Percentiles rank a stretch among this genome's conserved stretches.
phyloP scores from a whole-genome alignment of 768 basidiomycete species.

The Pleurotus djamor region DNA sequence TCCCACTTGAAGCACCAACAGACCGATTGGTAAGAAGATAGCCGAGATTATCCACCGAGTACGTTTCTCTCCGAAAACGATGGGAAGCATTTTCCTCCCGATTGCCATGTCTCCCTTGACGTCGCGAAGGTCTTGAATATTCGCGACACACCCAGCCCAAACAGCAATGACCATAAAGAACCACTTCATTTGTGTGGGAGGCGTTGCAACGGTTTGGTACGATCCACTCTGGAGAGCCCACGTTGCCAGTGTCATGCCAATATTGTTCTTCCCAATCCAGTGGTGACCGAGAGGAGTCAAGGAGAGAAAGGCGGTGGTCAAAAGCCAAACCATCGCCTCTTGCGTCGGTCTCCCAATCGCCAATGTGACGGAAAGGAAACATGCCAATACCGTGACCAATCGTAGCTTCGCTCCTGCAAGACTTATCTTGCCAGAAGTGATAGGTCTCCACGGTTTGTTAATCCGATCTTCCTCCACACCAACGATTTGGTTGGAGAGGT shows the following conservation, averaged over 20 bases:
- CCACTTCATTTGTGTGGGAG: background rate
- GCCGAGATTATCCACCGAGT: conserved; percentile 9
- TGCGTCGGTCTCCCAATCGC: background rate
- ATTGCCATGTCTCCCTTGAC: conserved; percentile 10
- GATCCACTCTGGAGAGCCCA: conserved; percentile 13
- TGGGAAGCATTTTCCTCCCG: conserved; percentile 11
- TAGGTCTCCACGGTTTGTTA: conserved; percentile 19
- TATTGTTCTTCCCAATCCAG: conserved; percentile 13
- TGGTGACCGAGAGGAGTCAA: conserved; percentile 11
- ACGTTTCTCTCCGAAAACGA: conserved; percentile 8
- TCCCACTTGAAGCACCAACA: conserved; percentile 4
- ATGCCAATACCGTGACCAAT: conserved; percentile 4
- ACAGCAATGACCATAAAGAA: conserved; percentile 6
- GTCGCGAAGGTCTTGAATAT: conserved; percentile 14
- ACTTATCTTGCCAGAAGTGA: conserved; percentile 16
- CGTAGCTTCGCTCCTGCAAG: conserved; percentile 11
- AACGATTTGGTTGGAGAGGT: conserved; percentile 16
- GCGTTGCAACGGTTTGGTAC: conserved; percentile 8
- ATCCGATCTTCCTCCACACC: conserved; percentile 17
- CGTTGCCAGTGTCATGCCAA: conserved; percentile 10
- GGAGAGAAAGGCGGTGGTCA: conserved; percentile 8
- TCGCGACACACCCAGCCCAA: conserved; percentile 8
- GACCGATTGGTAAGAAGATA: conserved; percentile 7
- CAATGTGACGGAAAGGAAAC: conserved; percentile 4
- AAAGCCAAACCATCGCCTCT: conserved; percentile 10